Conservation (phyloP, 2,329 filamentous ascomycete genomes). For the Fulvia fulva region DNA sequence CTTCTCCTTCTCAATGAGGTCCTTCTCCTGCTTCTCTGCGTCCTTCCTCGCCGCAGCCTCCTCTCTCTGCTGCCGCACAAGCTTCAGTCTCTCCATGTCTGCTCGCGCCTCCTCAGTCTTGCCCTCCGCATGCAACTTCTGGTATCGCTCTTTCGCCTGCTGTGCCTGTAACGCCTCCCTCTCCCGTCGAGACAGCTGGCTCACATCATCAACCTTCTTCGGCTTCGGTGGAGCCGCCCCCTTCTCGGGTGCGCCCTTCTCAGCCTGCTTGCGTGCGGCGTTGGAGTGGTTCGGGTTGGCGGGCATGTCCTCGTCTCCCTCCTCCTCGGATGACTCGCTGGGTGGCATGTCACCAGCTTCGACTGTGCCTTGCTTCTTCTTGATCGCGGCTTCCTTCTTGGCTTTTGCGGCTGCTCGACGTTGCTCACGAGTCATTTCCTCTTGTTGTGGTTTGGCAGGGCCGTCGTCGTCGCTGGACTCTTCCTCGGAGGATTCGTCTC, state of each 20-base stretch:
- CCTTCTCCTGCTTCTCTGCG: conserved; percentile 55
- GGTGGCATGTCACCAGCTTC: conserved; percentile 83
- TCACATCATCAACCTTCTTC: conserved; percentile 50
- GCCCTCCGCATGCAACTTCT: conserved; percentile 86
- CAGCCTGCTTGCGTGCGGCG: conserved; percentile 65
- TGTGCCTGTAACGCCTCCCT: conserved; percentile 79
- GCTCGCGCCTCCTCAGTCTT: conserved; percentile 95
- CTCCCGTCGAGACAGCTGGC: conserved; percentile 63
- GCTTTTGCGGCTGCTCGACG: conserved; percentile 85
- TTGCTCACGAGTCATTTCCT: conserved; percentile 74
- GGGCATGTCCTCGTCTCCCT: conserved; percentile 63
- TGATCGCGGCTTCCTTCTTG: conserved; percentile 83
- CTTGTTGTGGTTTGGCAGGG: conserved; percentile 37
- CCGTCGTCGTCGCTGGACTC: conserved; percentile 40
- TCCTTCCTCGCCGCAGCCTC: conserved; percentile 78
- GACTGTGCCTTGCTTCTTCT: conserved; percentile 64
- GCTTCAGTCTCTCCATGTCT: conserved; percentile 75
- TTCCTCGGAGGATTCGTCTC: conserved; percentile 47
- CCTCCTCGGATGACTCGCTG: conserved; percentile 57
- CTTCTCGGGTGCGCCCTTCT: conserved; percentile 50
- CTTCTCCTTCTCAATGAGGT: conserved; percentile 55
- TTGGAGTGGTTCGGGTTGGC: conserved; percentile 84
- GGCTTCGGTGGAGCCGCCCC: conserved; percentile 50
- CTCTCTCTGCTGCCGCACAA: conserved; percentile 82
- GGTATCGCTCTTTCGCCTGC: conserved; percentile 83